A percentile compares a stretch with the other conserved stretches of the same genome.
phyloP scores from a whole-genome alignment of 768 basidiomycete genomes.

The Fibroporia radiculosa region DNA sequence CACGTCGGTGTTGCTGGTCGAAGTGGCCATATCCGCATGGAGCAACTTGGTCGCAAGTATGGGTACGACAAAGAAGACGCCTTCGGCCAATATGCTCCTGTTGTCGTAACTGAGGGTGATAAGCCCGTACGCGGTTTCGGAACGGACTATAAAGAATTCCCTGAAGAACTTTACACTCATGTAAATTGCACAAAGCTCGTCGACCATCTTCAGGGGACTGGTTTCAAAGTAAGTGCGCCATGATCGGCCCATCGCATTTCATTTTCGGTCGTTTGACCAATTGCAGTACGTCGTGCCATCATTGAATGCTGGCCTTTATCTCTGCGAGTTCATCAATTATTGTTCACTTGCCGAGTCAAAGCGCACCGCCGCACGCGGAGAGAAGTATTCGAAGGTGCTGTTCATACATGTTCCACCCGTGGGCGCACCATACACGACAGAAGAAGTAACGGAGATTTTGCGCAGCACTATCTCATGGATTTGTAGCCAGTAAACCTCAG shows the following conservation, averaged over 20 bases:
- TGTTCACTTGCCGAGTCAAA: slow-evolving; percentile 65
- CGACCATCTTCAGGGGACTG: slow-evolving; percentile 41
- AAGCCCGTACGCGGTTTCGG: slow-evolving; percentile 20
- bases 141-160: slow-evolving; percentile 42
- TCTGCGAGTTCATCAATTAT: slow-evolving; percentile 74
- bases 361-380: slow-evolving; percentile 22
- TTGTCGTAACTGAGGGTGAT: slow-evolving; percentile 24
- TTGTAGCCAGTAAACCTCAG: slow-evolving; percentile 14
- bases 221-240: slow-evolving; percentile 36
- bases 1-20: slow-evolving; percentile 63
- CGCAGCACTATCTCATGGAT: slow-evolving; percentile 57
- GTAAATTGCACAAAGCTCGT: slow-evolving; percentile 49
- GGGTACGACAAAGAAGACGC: slow-evolving; percentile 66
- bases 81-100: slow-evolving; percentile 32
- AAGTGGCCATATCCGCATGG: slow-evolving; percentile 56
- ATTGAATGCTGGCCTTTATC: slow-evolving; percentile 67
- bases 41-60: slow-evolving; percentile 50
- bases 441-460: slow-evolving; percentile 61
- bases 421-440: slow-evolving; percentile 52
- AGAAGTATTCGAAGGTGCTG: slow-evolving; percentile 37
- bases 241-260: too few relatives aligned
- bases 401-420: slow-evolving; percentile 70
- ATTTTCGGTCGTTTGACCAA: too few relatives aligned
- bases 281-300: slow-evolving; percentile 62
- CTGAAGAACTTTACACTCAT: slow-evolving; percentile 48